A percentile compares a stretch with the other conserved stretches of the same genome.
Conservation (phyloP, 441 rosid genomes). For the Isatis lusitanica region DNA sequence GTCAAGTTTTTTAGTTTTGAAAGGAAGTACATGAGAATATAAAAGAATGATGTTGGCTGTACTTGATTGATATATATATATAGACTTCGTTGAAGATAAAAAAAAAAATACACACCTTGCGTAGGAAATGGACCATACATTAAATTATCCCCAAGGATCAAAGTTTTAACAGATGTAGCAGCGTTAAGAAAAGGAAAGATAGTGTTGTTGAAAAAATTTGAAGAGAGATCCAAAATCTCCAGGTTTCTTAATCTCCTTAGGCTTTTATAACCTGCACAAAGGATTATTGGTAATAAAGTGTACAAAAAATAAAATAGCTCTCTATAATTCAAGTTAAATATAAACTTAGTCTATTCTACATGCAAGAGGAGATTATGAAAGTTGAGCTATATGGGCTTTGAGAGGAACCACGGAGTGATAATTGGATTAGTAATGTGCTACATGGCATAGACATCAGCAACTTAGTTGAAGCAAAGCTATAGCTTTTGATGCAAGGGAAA, state of each 20-base stretch:
- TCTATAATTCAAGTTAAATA: no score
- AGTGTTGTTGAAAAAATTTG: background rate
- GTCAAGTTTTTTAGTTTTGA: background rate
- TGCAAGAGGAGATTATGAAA: no score
- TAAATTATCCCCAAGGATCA: background rate
- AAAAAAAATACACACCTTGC: background rate
- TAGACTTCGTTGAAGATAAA: no score
- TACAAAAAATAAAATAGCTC: background rate
- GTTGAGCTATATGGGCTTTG: no score
- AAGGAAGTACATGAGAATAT: background rate
- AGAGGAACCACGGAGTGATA: no score
- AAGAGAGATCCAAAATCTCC: background rate
- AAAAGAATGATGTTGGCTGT: background rate
- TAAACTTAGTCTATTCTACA: no score
- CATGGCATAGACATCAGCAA: no score
- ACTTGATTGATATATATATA: no score
- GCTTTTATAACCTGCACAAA: background rate
- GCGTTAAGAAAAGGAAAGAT: background rate
- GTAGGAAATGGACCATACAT: background rate
- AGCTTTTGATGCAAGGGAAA: no score
- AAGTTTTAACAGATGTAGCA: background rate
- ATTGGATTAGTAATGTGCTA: no score
- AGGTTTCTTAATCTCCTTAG: background rate
- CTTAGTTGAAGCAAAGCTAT: no score
- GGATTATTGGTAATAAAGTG: no score